phyloP scores from a whole-genome alignment of 768 basidiomycete species.

The Tephrocybe sp. region DNA sequence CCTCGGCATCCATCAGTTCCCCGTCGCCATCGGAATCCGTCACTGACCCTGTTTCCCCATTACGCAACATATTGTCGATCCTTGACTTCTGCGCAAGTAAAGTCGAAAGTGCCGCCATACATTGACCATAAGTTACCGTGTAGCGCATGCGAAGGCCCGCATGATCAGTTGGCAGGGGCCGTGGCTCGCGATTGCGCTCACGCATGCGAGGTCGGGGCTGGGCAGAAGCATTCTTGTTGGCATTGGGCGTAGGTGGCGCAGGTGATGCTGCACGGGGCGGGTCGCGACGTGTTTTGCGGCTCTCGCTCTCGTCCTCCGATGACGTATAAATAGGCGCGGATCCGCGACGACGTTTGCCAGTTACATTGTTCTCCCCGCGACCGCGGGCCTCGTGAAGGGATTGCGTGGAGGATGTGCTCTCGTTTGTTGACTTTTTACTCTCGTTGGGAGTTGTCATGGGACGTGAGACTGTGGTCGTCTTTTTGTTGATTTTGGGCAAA shows the following conservation, averaged over 20 bases:
- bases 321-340: conserved; percentile 71
- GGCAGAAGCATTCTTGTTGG: conserved; percentile 4
- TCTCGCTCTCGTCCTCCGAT: conserved; percentile 59
- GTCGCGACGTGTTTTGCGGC: conserved; percentile 19
- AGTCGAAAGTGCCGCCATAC: conserved; percentile 46
- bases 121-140: conserved; percentile 48
- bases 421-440: conserved; percentile 14
- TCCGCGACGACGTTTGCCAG: conserved; percentile 45
- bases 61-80: conserved; percentile 51
- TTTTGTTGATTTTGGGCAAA: conserved; percentile 22
- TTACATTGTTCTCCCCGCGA: conserved; percentile 18
- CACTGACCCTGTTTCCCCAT: conserved; percentile 31
- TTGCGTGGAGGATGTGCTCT: conserved; percentile 19
- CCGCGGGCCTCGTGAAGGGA: conserved; percentile 12
- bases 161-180: conserved; percentile 46
- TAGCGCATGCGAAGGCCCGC: conserved; percentile 55
- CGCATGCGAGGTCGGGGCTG: conserved; percentile 29
- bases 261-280: conserved; percentile 17
- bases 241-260: conserved; percentile 27
- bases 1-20: conserved; percentile 55
- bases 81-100: conserved; percentile 50
- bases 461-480: conserved; percentile 6
- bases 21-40: conserved; percentile 56
- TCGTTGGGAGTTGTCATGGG: not conserved
- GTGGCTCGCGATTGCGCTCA: conserved; percentile 29